phyloP scores from a whole-genome alignment of 1,284 basidiomycete species.

The Cryptococcus sp. region DNA sequence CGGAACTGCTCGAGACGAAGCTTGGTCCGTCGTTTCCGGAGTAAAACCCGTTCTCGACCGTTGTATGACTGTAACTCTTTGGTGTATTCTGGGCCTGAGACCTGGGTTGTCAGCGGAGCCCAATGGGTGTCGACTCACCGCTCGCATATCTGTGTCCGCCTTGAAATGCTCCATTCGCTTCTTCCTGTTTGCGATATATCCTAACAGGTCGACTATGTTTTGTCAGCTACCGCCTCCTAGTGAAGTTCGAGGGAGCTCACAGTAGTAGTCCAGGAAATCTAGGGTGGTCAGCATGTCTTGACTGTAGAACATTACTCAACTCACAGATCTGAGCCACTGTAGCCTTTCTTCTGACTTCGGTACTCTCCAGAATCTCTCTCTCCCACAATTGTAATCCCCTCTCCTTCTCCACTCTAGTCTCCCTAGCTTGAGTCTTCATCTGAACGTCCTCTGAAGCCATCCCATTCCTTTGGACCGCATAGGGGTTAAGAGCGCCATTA shows the following conservation, averaged over 20 bases:
- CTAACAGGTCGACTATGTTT: conserved; percentile 65
- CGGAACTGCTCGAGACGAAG: conserved; percentile 82
- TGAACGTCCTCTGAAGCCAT: conserved; percentile 31
- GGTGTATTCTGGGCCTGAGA: conserved; percentile 58
- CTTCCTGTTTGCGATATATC: conserved; percentile 78
- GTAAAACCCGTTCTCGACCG: conserved; percentile 81
- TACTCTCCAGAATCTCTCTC: conserved; percentile 69
- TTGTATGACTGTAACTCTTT: conserved; percentile 86
- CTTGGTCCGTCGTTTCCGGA: conserved; percentile 82
- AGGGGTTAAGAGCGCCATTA: conserved; percentile 11
- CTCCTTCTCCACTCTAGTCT: conserved; percentile 25
- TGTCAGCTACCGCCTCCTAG: conserved; percentile 1
- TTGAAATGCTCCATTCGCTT: conserved; percentile 76
- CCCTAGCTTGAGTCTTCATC: conserved; percentile 38
- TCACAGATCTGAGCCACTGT: conserved; percentile 92
- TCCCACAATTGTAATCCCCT: conserved; percentile 68
- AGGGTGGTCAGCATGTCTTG: conserved; percentile 10
- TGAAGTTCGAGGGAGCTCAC: conserved; percentile 14
- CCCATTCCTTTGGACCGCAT: conserved; percentile 12
- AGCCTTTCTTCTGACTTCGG: conserved; percentile 85
- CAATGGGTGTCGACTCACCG: conserved; percentile 46
- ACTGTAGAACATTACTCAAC: conserved; percentile 12
- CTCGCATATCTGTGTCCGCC: conserved; percentile 67
- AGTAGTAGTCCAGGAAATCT: conserved; percentile 95
- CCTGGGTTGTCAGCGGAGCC: conserved; percentile 15